Evolutionary conservation across 768 basidiomycete genomes (phyloP).

Genomic region (Lentinula aciculospora): DNA sequence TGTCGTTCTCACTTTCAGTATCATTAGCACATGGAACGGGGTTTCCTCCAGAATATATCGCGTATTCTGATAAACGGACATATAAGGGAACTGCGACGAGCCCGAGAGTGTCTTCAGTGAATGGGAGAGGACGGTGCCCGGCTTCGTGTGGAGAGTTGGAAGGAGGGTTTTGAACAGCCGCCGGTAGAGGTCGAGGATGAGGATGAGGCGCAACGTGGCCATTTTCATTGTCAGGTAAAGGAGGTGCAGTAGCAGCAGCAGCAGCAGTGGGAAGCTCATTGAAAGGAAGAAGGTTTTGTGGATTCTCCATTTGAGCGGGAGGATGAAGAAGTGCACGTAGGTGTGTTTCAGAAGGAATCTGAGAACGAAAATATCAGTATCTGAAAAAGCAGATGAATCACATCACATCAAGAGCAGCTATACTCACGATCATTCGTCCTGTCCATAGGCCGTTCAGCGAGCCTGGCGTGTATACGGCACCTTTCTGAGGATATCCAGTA

Average conservation of each 20-base stretch:
- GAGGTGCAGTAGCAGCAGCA: background rate
- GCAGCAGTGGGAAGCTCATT: background rate
- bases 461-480: conserved; percentile 35
- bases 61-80: conserved; percentile 54
- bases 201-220: too few relatives aligned
- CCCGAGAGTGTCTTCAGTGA: conserved; percentile 26
- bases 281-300: background rate
- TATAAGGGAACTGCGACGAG: conserved; percentile 47
- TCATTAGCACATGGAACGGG: conserved; percentile 3
- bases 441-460: conserved; percentile 50
- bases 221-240: too few relatives aligned
- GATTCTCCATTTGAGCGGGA: conserved; percentile 12
- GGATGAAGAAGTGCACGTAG: conserved; percentile 9
- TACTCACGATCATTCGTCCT: conserved; percentile 58
- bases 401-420: too few relatives aligned
- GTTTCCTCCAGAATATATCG: conserved; percentile 11
- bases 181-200: background rate
- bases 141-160: background rate
- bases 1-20: background rate
- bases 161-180: background rate
- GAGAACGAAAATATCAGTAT: background rate
- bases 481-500: conserved; percentile 7
- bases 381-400: too few relatives aligned
- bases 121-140: conserved; percentile 12
- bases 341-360: conserved; percentile 20